Conservation (phyloP, 1,284 basidiomycete species). For the Lignosus rhinocerotis region DNA sequence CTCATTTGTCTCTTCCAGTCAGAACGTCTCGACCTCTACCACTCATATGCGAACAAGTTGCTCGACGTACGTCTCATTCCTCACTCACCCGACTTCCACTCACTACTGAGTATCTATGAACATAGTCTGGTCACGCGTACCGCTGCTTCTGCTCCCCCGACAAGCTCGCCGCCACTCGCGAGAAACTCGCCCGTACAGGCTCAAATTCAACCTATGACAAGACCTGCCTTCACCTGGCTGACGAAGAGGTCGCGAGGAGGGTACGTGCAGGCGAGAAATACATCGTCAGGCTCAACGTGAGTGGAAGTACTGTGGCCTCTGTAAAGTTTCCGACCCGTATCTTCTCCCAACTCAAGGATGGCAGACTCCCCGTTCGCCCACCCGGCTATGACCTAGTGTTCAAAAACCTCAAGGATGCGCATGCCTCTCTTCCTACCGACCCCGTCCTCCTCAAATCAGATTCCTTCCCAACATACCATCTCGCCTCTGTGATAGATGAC, state of each 20-base stretch:
- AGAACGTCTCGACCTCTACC: constrained; percentile 86
- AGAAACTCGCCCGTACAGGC: constrained; percentile 68
- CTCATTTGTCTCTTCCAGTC: constrained; percentile 54
- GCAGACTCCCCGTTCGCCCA: constrained; percentile 48
- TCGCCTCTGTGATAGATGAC: constrained; percentile 96
- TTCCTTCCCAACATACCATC: constrained; percentile 93
- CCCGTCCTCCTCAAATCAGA: constrained; percentile 93
- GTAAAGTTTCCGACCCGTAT: neutral
- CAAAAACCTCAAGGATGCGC: constrained; percentile 70
- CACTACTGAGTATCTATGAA: neutral
- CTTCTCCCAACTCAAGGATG: constrained; percentile 43
- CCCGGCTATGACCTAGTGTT: constrained; percentile 74
- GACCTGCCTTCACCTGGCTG: constrained; percentile 79
- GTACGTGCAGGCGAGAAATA: constrained; percentile 77
- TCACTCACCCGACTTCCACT: neutral
- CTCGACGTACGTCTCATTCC: constrained; percentile 57
- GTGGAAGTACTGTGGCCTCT: constrained; percentile 26
- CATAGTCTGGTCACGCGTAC: constrained; percentile 85
- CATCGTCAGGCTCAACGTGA: constrained; percentile 86
- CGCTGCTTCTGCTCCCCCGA: constrained; percentile 89
- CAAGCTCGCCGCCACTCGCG: constrained; percentile 65
- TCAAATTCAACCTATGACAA: constrained; percentile 84
- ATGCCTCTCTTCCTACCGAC: constrained; percentile 81
- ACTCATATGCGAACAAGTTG: constrained; percentile 69
- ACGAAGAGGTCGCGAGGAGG: constrained; percentile 80